Conservation (phyloP, 179 eudicot species). For the Nepenthes alata region DNA sequence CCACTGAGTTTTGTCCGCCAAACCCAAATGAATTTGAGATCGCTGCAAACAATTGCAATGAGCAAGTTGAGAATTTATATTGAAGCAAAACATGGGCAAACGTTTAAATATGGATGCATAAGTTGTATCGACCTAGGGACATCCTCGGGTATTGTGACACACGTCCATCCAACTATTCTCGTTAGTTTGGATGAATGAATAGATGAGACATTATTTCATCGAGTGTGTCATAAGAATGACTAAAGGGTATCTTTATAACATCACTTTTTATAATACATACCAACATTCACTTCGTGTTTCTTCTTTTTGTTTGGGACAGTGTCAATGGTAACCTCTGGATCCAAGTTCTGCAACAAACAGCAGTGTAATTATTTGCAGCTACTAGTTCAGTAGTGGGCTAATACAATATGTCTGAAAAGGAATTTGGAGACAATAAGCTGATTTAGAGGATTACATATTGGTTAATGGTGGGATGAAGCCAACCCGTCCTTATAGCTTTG, state of each 20-base stretch:
- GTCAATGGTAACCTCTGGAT: constrained; percentile 34
- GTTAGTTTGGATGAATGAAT: not conserved
- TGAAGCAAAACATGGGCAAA: not conserved
- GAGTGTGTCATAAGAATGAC: too few relatives aligned
- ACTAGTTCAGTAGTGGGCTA: not conserved
- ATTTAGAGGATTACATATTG: constrained; percentile 21
- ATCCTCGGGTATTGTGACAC: not conserved
- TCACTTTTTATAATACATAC: constrained; percentile 12
- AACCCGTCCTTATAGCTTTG: constrained; percentile 41
- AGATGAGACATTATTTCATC: too few relatives aligned
- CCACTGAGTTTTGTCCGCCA: constrained; percentile 46
- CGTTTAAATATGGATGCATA: not conserved
- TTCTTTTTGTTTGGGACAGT: constrained; percentile 35
- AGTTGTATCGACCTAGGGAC: not conserved
- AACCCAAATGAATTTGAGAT: constrained; percentile 51
- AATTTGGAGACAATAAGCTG: not conserved
- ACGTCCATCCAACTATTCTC: not conserved
- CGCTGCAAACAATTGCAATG: constrained; percentile 15
- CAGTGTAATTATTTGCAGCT: not conserved
- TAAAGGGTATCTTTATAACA: too few relatives aligned
- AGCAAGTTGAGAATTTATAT: too few relatives aligned
- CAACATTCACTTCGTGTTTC: constrained; percentile 38
- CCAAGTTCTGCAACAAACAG: constrained; percentile 25
- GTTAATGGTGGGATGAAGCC: constrained; percentile 46
- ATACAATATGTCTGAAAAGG: not conserved